A percentile compares a stretch with the other conserved stretches of the same genome.
Conservation (phyloP, 768 basidiomycete species). For the Phaffia australis region DNA sequence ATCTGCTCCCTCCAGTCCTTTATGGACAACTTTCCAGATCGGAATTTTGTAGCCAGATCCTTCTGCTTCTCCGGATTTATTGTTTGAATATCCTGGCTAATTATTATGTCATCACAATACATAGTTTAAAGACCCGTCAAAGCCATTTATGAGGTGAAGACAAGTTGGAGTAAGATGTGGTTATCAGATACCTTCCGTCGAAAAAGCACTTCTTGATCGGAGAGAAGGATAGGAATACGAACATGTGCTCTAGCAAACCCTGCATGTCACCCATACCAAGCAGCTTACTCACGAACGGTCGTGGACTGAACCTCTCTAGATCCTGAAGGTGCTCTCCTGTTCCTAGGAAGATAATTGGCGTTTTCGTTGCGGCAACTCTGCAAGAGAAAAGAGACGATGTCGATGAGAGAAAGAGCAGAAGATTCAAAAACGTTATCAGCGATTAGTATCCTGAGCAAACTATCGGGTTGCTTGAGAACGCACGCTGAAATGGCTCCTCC, state of each 20-base stretch:
- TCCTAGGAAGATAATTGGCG: slow-evolving; percentile 96
- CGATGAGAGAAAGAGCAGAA: background rate
- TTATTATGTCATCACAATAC: background rate
- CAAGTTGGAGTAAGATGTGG: background rate
- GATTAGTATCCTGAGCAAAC: background rate
- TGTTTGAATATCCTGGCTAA: slow-evolving; percentile 68
- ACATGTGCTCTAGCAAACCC: slow-evolving; percentile 94
- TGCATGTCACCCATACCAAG: slow-evolving; percentile 93
- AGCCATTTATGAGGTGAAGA: too few species aligned
- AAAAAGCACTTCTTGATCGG: background rate
- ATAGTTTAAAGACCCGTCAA: background rate
- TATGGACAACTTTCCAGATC: slow-evolving; percentile 87
- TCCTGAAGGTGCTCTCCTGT: slow-evolving; percentile 97
- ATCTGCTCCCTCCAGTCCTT: slow-evolving; percentile 97
- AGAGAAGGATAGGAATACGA: slow-evolving; percentile 15
- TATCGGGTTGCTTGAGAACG: slow-evolving; percentile 35
- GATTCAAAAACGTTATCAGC: background rate
- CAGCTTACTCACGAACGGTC: slow-evolving; percentile 94
- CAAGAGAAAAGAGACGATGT: background rate
- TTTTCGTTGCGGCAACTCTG: slow-evolving; percentile 96
- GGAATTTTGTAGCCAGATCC: slow-evolving; percentile 93
- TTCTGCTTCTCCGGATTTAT: slow-evolving; percentile 95
- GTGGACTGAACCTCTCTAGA: slow-evolving; percentile 86
- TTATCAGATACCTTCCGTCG: background rate
- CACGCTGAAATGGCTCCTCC: slow-evolving; percentile 99